phyloP scores from a whole-genome alignment of 1,284 basidiomycete species.

The Porogramme epimiltina region DNA sequence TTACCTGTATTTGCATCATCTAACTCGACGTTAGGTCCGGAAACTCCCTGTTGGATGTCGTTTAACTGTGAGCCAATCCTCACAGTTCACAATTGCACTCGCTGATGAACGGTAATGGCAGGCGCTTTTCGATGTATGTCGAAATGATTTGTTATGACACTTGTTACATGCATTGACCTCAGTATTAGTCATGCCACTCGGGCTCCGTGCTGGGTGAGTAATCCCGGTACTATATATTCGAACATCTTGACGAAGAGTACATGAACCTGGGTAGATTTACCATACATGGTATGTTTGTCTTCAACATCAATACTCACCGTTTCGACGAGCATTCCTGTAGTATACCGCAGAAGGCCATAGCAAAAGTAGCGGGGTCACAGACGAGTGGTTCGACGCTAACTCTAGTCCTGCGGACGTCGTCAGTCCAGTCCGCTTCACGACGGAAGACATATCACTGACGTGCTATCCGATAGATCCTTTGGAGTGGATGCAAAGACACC shows the following conservation, averaged over 20 bases:
- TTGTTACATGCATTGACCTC: neutral
- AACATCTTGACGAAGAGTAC: neutral
- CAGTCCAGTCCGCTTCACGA: neutral
- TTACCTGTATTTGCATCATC: too few species aligned
- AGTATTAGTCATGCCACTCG: slow-evolving; percentile 58
- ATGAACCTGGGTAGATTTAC: slow-evolving; percentile 50
- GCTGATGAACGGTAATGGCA: slow-evolving; percentile 30
- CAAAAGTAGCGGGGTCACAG: slow-evolving; percentile 49
- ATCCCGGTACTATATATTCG: neutral
- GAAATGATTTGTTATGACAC: too few species aligned
- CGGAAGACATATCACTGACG: neutral
- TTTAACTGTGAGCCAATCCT: slow-evolving; percentile 55
- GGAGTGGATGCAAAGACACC: slow-evolving; percentile 89
- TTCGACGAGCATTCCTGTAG: slow-evolving; percentile 32
- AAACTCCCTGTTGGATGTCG: slow-evolving; percentile 63
- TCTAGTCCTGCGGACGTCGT: slow-evolving; percentile 56
- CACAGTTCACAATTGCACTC: neutral
- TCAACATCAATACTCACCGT: too few species aligned
- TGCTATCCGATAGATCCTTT: slow-evolving; percentile 52
- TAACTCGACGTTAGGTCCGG: too few species aligned
- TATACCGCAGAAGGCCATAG: slow-evolving; percentile 61
- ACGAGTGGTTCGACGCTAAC: slow-evolving; percentile 33
- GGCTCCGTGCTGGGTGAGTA: slow-evolving; percentile 58
- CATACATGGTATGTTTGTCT: slow-evolving; percentile 50
- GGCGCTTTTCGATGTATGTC: slow-evolving; percentile 66